Base-by-base conservation (phyloP, 345 rosid genomes). In the Syzygium aqueum region DNA sequence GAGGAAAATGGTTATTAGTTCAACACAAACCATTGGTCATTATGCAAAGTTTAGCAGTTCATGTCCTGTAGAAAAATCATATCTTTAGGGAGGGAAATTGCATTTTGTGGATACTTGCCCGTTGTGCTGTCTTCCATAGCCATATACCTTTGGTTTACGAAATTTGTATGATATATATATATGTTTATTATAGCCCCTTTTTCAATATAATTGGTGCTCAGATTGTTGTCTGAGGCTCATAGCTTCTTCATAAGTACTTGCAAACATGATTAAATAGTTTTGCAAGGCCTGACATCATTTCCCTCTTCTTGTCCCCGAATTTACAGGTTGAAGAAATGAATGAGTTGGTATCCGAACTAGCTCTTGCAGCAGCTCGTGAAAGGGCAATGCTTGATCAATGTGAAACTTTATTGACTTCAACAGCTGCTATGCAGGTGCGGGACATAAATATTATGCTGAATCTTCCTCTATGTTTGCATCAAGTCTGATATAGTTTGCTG, bases 381-480 rank as follows among this genome's bases (percentile, higher is more conserved):
- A 93, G 90, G 49, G 87, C 91, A 80, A 88, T 94, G 94, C 93
- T 97, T 87, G 94, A 87, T 30, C 92, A 93, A 83, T 96, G 95
- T 87, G 95, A 96, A 93, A 85, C 92, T 87, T 90, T 97, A 19
- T 90, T 97, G 92, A 92, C 92, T 90, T 93, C 97, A 82, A 91
- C 94, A 1, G 92, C 95, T 65, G 93, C 92, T 53, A 89, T 92
- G 94, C 96, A 96, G 98, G 99, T 96, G 91, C 0, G 2, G 49
- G 49, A 37, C 49, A 37, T 73, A 19, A 73, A 73, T 73, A 37
- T 19, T 73, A 73, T 2, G 1, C 49, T 10, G 49, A 73, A 73
- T 73, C 80, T 73, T 37, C 49, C 80, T 73, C 27, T 33, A 2
- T 37, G 15, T 37, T 73, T 37, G 15, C 80, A 37, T 73, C 49